Evolutionary conservation across 176 grass and related monocot genomes (phyloP).

Genomic region (Oryza brachyantha): DNA sequence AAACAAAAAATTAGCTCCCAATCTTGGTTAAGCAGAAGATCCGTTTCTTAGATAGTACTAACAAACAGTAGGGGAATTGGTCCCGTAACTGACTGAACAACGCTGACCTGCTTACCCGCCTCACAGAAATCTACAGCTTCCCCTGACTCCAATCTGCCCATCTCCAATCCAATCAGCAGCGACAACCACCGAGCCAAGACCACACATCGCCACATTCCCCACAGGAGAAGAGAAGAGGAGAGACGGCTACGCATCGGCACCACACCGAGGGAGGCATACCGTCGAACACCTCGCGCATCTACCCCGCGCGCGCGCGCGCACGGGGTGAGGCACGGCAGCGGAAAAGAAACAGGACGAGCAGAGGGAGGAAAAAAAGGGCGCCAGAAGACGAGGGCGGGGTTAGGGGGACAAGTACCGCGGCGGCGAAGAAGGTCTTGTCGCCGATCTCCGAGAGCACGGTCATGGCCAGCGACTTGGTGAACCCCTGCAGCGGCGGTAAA

Average conservation of each 20-base stretch:
- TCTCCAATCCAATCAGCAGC: background rate
- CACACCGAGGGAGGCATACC: background rate
- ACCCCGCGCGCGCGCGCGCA: background rate
- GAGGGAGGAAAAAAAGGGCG: background rate
- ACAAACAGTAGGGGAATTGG: background rate
- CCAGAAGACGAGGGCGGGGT: background rate
- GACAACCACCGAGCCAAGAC: background rate
- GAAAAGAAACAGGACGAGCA: background rate
- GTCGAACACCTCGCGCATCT: conserved; percentile 18
- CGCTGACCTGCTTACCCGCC: background rate
- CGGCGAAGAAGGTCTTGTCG: conserved; percentile 99
- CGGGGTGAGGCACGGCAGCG: background rate
- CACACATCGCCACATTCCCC: background rate
- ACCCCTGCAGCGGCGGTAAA: conserved; percentile 54
- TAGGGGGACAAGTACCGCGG: conserved; percentile 62
- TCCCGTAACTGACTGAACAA: background rate
- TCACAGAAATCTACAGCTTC: background rate
- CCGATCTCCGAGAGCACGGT: conserved; percentile 95
- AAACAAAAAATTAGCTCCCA: background rate
- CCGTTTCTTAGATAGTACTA: background rate
- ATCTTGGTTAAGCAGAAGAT: background rate
- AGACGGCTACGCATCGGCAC: background rate
- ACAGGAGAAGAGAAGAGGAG: background rate
- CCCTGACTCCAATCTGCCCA: background rate
- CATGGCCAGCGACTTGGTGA: conserved; percentile 97